Evolutionary conservation across 768 basidiomycete species (phyloP).

Genomic region (Tephrocybe sp.): DNA sequence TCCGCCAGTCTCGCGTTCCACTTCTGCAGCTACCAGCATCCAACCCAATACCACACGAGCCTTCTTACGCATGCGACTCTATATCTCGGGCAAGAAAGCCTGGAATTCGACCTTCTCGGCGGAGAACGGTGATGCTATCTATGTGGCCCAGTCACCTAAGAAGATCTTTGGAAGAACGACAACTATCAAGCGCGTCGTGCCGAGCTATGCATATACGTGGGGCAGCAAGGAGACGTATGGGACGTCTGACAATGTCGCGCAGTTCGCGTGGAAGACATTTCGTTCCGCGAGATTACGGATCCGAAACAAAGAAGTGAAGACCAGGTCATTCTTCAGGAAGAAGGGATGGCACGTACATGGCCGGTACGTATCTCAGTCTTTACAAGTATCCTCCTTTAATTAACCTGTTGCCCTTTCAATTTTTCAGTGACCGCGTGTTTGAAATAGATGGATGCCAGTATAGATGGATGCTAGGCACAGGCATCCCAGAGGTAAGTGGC

Average conservation of each 20-base stretch:
- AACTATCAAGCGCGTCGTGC: slow-evolving; percentile 15
- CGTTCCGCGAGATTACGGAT: slow-evolving; percentile 19
- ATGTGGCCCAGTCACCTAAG: slow-evolving; percentile 20
- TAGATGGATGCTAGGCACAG: slow-evolving; percentile 21
- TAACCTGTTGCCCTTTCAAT: too few species aligned
- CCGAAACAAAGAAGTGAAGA: slow-evolving; percentile 18
- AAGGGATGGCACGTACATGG: slow-evolving; percentile 22
- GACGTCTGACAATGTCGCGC: slow-evolving; percentile 18
- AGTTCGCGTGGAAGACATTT: slow-evolving; percentile 23
- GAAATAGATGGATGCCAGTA: slow-evolving; percentile 23
- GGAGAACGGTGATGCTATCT: slow-evolving; percentile 23
- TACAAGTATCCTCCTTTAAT: too few species aligned
- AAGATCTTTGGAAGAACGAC: slow-evolving; percentile 20
- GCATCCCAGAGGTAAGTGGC: slow-evolving; percentile 14
- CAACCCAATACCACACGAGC: too few species aligned
- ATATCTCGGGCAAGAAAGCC: slow-evolving; percentile 19
- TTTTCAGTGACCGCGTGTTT: slow-evolving; percentile 24
- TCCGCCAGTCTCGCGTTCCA: too few species aligned
- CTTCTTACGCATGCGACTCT: slow-evolving; percentile 20
- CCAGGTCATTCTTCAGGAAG: slow-evolving; percentile 24
- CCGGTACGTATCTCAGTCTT: slow-evolving; percentile 14
- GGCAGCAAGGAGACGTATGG: neutral
- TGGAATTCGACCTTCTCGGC: slow-evolving; percentile 21
- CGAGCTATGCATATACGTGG: neutral
- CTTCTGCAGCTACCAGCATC: too few species aligned